Percentiles rank a stretch among this genome's conserved stretches.
Conservation (phyloP, 148 eudicot genomes). For the Polygonum maritimum region DNA sequence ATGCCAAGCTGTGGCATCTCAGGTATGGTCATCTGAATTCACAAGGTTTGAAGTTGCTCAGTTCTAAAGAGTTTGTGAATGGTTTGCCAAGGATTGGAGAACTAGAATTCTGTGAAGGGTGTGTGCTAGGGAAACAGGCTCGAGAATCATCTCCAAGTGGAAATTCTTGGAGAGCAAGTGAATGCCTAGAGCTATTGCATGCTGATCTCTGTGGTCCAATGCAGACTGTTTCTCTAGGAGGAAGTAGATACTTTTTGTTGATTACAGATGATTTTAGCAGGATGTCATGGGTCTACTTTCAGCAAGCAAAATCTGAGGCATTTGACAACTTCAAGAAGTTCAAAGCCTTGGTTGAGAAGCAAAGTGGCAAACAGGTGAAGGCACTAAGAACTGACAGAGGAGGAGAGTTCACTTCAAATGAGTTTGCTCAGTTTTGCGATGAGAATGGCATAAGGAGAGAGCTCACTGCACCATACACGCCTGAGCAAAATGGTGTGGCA, state of each 20-base stretch:
- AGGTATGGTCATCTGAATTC: too few species aligned
- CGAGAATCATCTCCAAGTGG: neutral
- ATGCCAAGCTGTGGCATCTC: too few species aligned
- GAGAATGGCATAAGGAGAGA: neutral
- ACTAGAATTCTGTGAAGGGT: neutral
- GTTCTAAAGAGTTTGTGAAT: too few species aligned
- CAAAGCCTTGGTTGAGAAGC: neutral
- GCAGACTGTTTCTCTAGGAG: neutral
- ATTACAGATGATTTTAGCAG: neutral
- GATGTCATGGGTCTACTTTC: slow-evolving; percentile 16
- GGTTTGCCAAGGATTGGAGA: too few species aligned
- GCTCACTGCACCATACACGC: neutral
- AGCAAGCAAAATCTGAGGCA: neutral
- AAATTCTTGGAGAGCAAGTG: neutral
- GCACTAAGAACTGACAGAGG: neutral
- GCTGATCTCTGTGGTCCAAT: neutral
- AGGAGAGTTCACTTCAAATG: neutral
- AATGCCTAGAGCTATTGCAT: neutral
- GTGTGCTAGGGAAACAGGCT: neutral
- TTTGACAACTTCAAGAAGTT: neutral
- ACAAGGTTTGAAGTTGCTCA: too few species aligned
- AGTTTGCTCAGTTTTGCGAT: neutral
- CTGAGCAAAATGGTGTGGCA: neutral
- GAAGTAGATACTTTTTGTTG: neutral
- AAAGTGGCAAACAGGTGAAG: neutral